phyloP scores from a whole-genome alignment of 2,329 filamentous ascomycete species.

The Aspergillus terreus region DNA sequence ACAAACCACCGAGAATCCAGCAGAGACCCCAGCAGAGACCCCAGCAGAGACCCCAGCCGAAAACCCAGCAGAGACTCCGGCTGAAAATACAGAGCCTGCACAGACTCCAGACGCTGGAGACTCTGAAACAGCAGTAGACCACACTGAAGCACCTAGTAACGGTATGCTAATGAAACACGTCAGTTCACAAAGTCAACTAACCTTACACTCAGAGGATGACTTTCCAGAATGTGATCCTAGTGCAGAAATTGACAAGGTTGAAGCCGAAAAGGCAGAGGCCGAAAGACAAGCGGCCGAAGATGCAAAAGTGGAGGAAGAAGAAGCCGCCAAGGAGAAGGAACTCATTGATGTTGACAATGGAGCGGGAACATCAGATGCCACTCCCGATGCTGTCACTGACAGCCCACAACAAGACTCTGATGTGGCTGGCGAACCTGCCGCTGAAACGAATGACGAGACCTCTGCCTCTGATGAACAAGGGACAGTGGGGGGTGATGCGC shows the following conservation, averaged over 20 bases:
- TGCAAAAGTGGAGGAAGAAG: slow-evolving; percentile 24
- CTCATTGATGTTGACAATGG: slow-evolving; percentile 11
- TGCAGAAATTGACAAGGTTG: slow-evolving; percentile 28
- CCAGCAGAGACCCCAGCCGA: slow-evolving; percentile 4
- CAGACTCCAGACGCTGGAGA: slow-evolving; percentile 4
- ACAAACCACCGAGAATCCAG: slow-evolving; percentile 9
- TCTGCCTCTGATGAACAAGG: slow-evolving; percentile 5
- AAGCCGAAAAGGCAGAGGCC: slow-evolving; percentile 31
- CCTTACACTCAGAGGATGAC: slow-evolving; percentile 26
- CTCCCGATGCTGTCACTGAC: background rate
- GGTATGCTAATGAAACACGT: slow-evolving; percentile 17
- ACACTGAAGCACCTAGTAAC: slow-evolving; percentile 16
- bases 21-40: slow-evolving; percentile 6
- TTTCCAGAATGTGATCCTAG: slow-evolving; percentile 32
- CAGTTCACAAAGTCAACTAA: slow-evolving; percentile 9
- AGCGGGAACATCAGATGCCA: background rate
- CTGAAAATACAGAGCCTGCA: slow-evolving; percentile 6
- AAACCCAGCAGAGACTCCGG: slow-evolving; percentile 6
- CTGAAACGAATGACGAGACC: slow-evolving; percentile 2
- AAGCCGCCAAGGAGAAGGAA: slow-evolving; percentile 9
- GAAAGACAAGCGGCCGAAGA: slow-evolving; percentile 31
- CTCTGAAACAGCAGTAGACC: slow-evolving; percentile 5
- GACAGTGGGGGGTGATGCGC: background rate
- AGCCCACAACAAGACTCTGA: background rate
- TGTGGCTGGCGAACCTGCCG: no score